phyloP scores from a whole-genome alignment of 2,329 filamentous ascomycete genomes.

The Boeremia lycopersici region DNA sequence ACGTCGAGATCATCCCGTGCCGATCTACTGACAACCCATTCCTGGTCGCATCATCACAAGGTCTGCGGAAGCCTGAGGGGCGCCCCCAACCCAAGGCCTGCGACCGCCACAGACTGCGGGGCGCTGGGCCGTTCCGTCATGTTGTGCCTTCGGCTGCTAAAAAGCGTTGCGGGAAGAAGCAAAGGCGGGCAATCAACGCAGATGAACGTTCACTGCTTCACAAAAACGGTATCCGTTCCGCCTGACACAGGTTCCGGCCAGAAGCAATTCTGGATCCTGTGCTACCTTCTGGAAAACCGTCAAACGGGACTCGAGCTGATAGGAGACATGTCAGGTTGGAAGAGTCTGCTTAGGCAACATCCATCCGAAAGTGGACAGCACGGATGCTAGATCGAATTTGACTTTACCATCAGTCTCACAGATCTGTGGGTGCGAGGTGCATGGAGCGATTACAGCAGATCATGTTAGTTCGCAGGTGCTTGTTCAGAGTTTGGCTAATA shows the following conservation, averaged over 20 bases:
- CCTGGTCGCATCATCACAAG: constrained; percentile 11
- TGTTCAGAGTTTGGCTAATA: no score
- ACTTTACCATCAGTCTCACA: no score
- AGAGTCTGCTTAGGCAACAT: no score
- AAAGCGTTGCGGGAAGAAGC: background rate
- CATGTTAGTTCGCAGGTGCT: no score
- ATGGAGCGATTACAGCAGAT: no score
- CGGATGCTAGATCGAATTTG: no score
- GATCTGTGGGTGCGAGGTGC: no score
- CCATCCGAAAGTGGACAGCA: no score
- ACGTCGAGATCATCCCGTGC: constrained; percentile 34
- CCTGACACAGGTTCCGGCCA: background rate
- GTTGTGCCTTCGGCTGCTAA: background rate
- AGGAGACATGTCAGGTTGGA: background rate
- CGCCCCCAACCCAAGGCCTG: background rate
- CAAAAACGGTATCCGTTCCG: constrained; percentile 7
- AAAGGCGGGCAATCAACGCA: constrained; percentile 1
- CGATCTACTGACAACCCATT: constrained; percentile 24
- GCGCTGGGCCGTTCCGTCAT: constrained; percentile 5
- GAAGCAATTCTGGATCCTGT: background rate
- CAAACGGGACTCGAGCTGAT: background rate
- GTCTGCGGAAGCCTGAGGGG: constrained; percentile 4
- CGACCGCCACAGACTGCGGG: constrained; percentile 9
- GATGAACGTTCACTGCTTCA: constrained; percentile 3
- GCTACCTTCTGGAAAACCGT: constrained; percentile 9